Base-by-base conservation (phyloP, 2,329 filamentous ascomycete genomes). In the Fusarium verrucosum region DNA sequence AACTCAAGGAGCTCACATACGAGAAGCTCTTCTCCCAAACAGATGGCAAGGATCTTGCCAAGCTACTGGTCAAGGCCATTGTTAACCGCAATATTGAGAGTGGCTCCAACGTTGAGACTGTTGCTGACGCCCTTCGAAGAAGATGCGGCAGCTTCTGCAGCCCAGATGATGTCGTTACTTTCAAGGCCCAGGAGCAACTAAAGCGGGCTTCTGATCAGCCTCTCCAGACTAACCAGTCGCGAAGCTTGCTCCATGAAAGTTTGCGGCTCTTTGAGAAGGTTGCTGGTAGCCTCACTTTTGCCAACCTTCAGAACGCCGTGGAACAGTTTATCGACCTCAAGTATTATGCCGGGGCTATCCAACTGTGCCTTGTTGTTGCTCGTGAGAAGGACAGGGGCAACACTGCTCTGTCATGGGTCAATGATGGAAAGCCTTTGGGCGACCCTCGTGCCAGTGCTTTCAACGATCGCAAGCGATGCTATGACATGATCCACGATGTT, bases 121-220 rank as follows among this genome's bases (percentile, higher is more conserved):
- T 99, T 22, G 94, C 95, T 0, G 95, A 99, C 77, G 92, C 94
- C n/a, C 81, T 99, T 45, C 87, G 95, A 42, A 86, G 95, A 70
- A 87, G 94, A 70, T 99, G 95, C 70, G 96, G 95, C 62, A 97
- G 91, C 78, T 99, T 99, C 84, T 99, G 95, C 77, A 97, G 94
- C 72, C 89, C 94, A 1, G 94, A 99, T 66, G 95, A 99, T 79
- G 95, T 98, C 3, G 89, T 98, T 65, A 94, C 97, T 69, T 99
- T 99, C 87, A 98, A 97, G 78, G 95, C 95, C 0, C 94, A 98
- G 75, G 95, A 99, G 77, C 91, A 94, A 71, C 81, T 98, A 50
- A 96, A 97, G 81, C 87, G 92, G 68, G 94, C 94, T 1, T 88
- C 89, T 3, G 94, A 97, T 75, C 87, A 91, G 43, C 87, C 88